Base-by-base conservation (phyloP, 2,329 filamentous ascomycete species). In the Fusarium tricinctum region DNA sequence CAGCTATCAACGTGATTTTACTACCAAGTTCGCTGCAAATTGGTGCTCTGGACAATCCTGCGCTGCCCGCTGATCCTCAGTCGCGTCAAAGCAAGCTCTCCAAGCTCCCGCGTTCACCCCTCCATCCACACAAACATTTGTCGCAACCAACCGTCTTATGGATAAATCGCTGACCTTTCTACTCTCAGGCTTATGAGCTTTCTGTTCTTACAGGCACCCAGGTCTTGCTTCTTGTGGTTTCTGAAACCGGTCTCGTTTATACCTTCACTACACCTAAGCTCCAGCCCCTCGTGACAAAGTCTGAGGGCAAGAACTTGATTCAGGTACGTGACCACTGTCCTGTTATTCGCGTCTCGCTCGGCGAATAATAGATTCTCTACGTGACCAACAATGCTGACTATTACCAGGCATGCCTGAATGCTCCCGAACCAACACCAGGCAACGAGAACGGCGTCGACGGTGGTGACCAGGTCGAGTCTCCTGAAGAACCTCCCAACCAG, bases 201-300 rank as follows among this genome's bases (percentile, higher is more conserved):
- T 98, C 96, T 8, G 96, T 99, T 76, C 89, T 99, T 75, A 99
- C 96, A 39, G 96, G 96, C 76, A 99, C 96, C 60, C 96, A 99
- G 86, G 96, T 99, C 49, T 87, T 99, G 32, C 88, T 99, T 39
- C 90, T 99, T 55, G 95, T 98, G 75, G 95, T 98, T 69, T 98
- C 95, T 44, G 95, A 98, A 84, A 98, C 95, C 23, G 95, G 95
- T 71, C 89, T 98, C 33, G 95, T 98, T 75, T 98, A 98, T 82
- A 98, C 95, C 63, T 98, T 98, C 81, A 98, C 95, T 45, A 99
- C 96, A 17, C 96, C 96, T 20, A 99, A 99, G 85, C 89, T 99
- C 58, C 96, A 98, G 83, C 96, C 96, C 68, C 89, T 99, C 54
- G 96, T 98, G 73, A 99, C 96, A 68, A 98, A 98, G 85, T 92